phyloP scores from a whole-genome alignment of 2,329 filamentous ascomycete species.

The Aspergillus nomiae region DNA sequence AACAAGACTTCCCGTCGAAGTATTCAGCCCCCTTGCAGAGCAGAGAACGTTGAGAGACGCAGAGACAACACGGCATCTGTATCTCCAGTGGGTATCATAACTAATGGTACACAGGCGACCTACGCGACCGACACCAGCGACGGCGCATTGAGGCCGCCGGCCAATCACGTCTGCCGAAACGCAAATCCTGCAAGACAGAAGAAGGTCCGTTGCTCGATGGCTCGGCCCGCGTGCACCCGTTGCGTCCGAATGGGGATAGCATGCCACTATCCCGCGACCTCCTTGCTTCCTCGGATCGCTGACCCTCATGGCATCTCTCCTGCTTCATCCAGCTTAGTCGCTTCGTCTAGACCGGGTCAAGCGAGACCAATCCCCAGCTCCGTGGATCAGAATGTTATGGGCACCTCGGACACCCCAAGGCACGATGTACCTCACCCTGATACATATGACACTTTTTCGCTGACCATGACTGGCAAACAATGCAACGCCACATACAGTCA shows the following conservation, averaged over 20 bases:
- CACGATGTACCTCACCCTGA: not conserved
- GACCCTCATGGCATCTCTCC: not conserved
- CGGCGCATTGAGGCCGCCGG: slow-evolving; percentile 20
- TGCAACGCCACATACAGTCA: not conserved
- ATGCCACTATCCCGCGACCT: slow-evolving; percentile 16
- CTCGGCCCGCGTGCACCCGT: slow-evolving; percentile 19
- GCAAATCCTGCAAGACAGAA: slow-evolving; percentile 22
- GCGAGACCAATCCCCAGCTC: not conserved
- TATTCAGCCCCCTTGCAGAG: slow-evolving; percentile 8
- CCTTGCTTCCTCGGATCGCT: slow-evolving; percentile 5
- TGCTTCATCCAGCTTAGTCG: not conserved
- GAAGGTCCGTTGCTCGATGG: slow-evolving; percentile 22
- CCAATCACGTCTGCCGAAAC: slow-evolving; percentile 20
- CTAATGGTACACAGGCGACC: slow-evolving; percentile 13
- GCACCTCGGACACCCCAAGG: not conserved
- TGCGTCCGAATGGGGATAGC: slow-evolving; percentile 15
- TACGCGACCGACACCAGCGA: slow-evolving; percentile 22
- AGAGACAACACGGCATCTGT: not conserved
- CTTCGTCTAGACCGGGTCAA: not conserved
- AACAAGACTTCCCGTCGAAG: slow-evolving; percentile 20
- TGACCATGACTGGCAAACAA: not conserved
- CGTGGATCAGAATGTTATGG: not conserved
- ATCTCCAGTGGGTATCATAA: too few relatives aligned
- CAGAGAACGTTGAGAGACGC: not conserved
- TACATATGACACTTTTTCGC: not conserved